phyloP scores from a whole-genome alignment of 805 yeast species.

The Komagataella populi region DNA sequence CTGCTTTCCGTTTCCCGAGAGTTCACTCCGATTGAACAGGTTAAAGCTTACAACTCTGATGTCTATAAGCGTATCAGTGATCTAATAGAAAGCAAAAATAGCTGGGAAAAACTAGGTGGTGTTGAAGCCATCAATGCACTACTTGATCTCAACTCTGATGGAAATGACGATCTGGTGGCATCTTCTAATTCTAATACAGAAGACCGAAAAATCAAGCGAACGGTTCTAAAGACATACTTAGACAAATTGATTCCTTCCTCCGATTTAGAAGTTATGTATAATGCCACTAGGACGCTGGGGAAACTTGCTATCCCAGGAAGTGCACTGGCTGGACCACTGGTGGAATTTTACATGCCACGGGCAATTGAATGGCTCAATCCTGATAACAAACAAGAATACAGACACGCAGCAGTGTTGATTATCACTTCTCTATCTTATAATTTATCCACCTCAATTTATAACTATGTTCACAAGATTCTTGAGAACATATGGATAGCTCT shows the following conservation, averaged over 20 bases:
- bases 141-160: constrained; percentile 53
- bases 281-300: constrained; percentile 81
- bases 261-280: constrained; percentile 73
- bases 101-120: constrained; percentile 73
- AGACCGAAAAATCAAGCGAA: constrained; percentile 78
- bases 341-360: constrained; percentile 80
- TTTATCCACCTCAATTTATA: constrained; percentile 73
- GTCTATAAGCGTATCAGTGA: constrained; percentile 83
- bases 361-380: constrained; percentile 85
- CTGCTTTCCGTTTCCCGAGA: constrained; percentile 68
- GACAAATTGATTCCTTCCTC: constrained; percentile 68
- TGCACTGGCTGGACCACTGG: constrained; percentile 80
- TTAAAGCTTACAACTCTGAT: constrained; percentile 69
- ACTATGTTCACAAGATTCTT: constrained; percentile 64
- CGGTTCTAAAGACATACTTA: constrained; percentile 82
- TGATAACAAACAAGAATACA: constrained; percentile 74
- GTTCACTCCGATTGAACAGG: constrained; percentile 59
- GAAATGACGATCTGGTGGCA: background rate
- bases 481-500: constrained; percentile 82
- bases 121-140: constrained; percentile 81
- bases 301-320: constrained; percentile 84
- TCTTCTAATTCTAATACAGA: constrained; percentile 18
- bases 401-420: constrained; percentile 84
- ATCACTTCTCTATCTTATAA: constrained; percentile 74
- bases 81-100: constrained; percentile 61